Evolutionary conservation across 495 filamentous ascomycete species (phyloP).

Genomic region (Glonium stellatum): DNA sequence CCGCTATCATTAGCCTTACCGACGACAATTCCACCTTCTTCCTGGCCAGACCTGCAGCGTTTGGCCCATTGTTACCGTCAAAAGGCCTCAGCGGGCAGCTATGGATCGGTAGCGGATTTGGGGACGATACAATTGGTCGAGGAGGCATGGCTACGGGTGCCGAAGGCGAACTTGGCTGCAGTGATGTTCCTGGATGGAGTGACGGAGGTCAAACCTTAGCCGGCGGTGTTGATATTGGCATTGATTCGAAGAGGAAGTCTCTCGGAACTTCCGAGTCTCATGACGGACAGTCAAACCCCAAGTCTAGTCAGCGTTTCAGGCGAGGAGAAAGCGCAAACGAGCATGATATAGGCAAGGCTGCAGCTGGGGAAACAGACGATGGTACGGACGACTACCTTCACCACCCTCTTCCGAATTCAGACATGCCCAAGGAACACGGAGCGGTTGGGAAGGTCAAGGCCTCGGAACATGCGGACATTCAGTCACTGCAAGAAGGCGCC

Average conservation of each 20-base stretch:
- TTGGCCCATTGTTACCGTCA: slow-evolving; percentile 70
- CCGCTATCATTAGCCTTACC: slow-evolving; percentile 88
- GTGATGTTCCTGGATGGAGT: slow-evolving; percentile 91
- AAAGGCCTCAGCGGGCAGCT: slow-evolving; percentile 75
- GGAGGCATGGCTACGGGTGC: slow-evolving; percentile 48
- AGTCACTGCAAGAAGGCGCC: slow-evolving; percentile 86
- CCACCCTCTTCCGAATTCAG: slow-evolving; percentile 51
- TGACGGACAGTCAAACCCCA: neutral
- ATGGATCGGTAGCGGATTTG: slow-evolving; percentile 87
- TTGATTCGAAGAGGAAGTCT: slow-evolving; percentile 8
- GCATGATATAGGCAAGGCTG: neutral
- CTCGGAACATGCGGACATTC: slow-evolving; percentile 77
- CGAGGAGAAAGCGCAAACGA: neutral
- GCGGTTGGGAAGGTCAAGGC: slow-evolving; percentile 36
- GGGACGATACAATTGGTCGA: slow-evolving; percentile 59
- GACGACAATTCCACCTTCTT: slow-evolving; percentile 98
- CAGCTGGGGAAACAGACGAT: slow-evolving; percentile 46
- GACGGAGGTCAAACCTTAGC: slow-evolving; percentile 18
- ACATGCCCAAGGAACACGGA: slow-evolving; percentile 34
- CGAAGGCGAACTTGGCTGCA: slow-evolving; percentile 92
- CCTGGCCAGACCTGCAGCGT: slow-evolving; percentile 84
- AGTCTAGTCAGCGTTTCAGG: neutral
- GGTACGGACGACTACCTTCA: slow-evolving; percentile 92
- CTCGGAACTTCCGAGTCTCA: neutral
- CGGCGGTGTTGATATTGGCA: slow-evolving; percentile 1